Evolutionary conservation across 768 basidiomycete species (phyloP).

Genomic region (Leccinum disarticulatum): DNA sequence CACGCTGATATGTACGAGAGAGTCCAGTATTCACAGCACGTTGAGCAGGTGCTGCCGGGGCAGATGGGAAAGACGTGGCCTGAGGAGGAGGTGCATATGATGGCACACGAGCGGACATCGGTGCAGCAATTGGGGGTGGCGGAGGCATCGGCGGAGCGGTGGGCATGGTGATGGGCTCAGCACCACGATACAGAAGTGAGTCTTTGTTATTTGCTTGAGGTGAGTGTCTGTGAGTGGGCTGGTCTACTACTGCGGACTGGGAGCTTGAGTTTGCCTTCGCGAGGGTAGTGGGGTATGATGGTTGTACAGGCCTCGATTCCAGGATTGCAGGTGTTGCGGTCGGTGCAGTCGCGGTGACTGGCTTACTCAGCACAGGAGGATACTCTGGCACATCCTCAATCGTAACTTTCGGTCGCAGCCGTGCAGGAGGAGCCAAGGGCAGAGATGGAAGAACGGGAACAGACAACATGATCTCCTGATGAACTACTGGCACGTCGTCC

Average conservation of each 20-base stretch:
- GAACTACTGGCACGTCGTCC: slow-evolving; percentile 8
- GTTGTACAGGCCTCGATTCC: slow-evolving; percentile 10
- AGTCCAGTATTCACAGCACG: slow-evolving; percentile 17
- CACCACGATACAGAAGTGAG: slow-evolving; percentile 7
- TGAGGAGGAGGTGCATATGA: slow-evolving; percentile 27
- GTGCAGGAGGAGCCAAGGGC: slow-evolving; percentile 7
- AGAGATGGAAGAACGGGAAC: slow-evolving; percentile 10
- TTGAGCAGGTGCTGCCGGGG: slow-evolving; percentile 15
- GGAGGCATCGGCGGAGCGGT: slow-evolving; percentile 22
- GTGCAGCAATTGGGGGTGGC: slow-evolving; percentile 8
- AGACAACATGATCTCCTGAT: slow-evolving; percentile 15
- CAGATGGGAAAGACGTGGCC: slow-evolving; percentile 7
- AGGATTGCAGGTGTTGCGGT: slow-evolving; percentile 6
- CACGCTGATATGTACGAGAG: slow-evolving; percentile 27
- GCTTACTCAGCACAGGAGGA: slow-evolving; percentile 14
- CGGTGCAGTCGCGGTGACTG: slow-evolving; percentile 1
- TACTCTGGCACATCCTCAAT: slow-evolving; percentile 32
- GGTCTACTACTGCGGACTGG: slow-evolving; percentile 12
- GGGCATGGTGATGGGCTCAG: slow-evolving; percentile 7
- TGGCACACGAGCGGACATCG: slow-evolving; percentile 17
- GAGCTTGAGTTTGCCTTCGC: slow-evolving; percentile 2
- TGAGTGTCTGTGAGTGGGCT: slow-evolving; percentile 14
- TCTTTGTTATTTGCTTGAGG: slow-evolving; percentile 27
- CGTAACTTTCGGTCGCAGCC: slow-evolving; percentile 27
- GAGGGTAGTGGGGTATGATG: slow-evolving; percentile 4